A percentile compares a stretch with the other conserved stretches of the same genome.
Conservation (phyloP, 352 stramenopile genomes). For the Pythium sukuiense region DNA sequence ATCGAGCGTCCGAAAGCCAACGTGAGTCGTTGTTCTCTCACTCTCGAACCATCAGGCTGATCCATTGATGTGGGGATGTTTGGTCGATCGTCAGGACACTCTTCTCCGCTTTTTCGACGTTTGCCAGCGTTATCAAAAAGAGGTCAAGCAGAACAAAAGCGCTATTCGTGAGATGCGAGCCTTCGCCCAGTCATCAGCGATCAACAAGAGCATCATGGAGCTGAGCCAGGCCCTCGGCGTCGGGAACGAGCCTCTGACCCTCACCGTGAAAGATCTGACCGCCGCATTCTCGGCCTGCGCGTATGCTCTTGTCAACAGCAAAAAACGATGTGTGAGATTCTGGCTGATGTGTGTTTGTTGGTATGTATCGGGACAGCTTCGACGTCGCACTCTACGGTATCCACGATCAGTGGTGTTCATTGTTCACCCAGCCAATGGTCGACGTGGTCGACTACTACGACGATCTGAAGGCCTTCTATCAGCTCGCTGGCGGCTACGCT, state of each 20-base stretch:
- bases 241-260: background rate
- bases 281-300: conserved; percentile 64
- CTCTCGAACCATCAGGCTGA: background rate
- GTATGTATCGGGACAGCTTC: conserved; percentile 33
- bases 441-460: conserved; percentile 58
- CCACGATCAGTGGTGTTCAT: conserved; percentile 56
- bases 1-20: conserved; percentile 49
- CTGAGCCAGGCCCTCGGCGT: conserved; percentile 47
- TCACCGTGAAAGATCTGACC: conserved; percentile 45
- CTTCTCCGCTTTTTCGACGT: conserved; percentile 71
- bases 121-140: conserved; percentile 50
- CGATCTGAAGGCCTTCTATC: conserved; percentile 72
- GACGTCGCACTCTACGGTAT: conserved; percentile 62
- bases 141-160: conserved; percentile 60
- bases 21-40: conserved; percentile 16
- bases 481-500: conserved; percentile 50
- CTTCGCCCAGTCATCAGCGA: conserved; percentile 39
- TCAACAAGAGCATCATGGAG: conserved; percentile 29
- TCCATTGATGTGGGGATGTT: background rate
- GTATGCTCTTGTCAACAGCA: conserved; percentile 28
- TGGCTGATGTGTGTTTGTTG: background rate
- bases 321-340: background rate
- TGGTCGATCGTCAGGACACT: conserved; percentile 35
- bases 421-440: conserved; percentile 46
- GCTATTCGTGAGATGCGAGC: conserved; percentile 38